Percentiles rank a stretch among this genome's conserved stretches.
These are phyloP conservation scores for Xenoacremonium recifei DNA, from an alignment of 2,329 filamentous ascomycete genomes.

Conservation along the genomic window DNA sequence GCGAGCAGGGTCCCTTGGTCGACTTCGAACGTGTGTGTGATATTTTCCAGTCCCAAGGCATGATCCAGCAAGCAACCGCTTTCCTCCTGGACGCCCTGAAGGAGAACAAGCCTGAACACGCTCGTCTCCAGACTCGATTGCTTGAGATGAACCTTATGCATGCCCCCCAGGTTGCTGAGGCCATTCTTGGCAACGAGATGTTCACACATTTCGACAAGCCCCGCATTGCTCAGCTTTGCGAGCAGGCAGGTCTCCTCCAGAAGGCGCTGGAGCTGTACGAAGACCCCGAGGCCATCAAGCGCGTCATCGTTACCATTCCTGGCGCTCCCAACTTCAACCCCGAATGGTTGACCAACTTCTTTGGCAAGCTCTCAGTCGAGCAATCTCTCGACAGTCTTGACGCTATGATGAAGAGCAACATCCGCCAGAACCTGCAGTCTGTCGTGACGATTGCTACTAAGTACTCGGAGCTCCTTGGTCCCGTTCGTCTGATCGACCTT, in stretches of 20 bases:
- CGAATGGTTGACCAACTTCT: slow-evolving; percentile 91
- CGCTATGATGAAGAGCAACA: slow-evolving; percentile 95
- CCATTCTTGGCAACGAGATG: slow-evolving; percentile 97
- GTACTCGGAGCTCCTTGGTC: slow-evolving; percentile 90
- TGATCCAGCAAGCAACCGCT: slow-evolving; percentile 97
- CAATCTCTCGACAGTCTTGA: slow-evolving; percentile 92
- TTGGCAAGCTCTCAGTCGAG: slow-evolving; percentile 91
- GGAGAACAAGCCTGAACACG: slow-evolving; percentile 92
- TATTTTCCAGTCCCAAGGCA: slow-evolving; percentile 96
- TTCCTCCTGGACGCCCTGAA: slow-evolving; percentile 95
- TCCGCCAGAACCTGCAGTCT: slow-evolving; percentile 92
- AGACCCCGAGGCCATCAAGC: slow-evolving; percentile 85
- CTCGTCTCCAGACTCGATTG: slow-evolving; percentile 86
- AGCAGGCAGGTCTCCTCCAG: slow-evolving; percentile 83
- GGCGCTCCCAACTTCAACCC: slow-evolving; percentile 81
- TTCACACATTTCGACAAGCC: slow-evolving; percentile 95
- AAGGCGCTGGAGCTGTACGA: slow-evolving; percentile 94
- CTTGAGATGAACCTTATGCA: slow-evolving; percentile 98
- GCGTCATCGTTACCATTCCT: slow-evolving; percentile 79
- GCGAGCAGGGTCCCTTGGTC: slow-evolving; percentile 81
- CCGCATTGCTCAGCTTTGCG: slow-evolving; percentile 85
- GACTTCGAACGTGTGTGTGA: slow-evolving; percentile 95
- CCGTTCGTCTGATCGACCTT: slow-evolving; percentile 85
- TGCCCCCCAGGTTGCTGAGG: slow-evolving; percentile 95
- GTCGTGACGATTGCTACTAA: slow-evolving; percentile 97